phyloP scores from a whole-genome alignment of 2,329 filamentous ascomycete genomes.

The Gliomastix tumulicola region DNA sequence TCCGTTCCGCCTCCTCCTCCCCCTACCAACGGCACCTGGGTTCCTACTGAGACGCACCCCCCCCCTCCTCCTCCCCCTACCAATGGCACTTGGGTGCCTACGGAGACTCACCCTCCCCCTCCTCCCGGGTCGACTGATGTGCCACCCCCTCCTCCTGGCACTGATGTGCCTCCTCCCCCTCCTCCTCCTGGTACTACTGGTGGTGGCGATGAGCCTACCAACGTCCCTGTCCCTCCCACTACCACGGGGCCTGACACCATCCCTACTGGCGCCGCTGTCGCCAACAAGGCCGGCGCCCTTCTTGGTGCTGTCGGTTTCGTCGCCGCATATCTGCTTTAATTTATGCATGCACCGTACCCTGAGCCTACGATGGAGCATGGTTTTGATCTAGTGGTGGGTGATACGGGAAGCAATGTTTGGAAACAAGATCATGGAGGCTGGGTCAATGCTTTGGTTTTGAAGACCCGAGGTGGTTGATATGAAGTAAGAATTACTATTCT shows the following conservation, averaged over 20 bases:
- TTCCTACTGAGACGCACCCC: no score
- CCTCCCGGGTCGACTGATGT: no score
- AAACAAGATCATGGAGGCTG: no score
- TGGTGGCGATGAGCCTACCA: slow-evolving; percentile 11
- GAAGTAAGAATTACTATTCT: neutral
- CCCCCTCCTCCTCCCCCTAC: slow-evolving; percentile 3
- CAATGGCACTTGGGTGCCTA: neutral
- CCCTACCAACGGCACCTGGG: no score
- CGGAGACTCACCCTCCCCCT: neutral
- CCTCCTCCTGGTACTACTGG: slow-evolving; percentile 4
- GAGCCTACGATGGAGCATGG: neutral
- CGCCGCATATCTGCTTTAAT: slow-evolving; percentile 34
- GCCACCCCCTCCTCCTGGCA: neutral
- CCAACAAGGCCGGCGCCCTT: slow-evolving; percentile 22
- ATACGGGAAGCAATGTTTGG: no score
- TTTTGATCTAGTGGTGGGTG: no score
- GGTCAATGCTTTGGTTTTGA: no score
- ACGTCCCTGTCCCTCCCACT: slow-evolving; percentile 2
- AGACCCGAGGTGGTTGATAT: no score
- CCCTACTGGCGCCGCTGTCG: slow-evolving; percentile 17
- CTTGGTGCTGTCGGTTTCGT: slow-evolving; percentile 29
- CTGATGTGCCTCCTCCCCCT: neutral
- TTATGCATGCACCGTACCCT: no score
- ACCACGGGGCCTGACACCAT: slow-evolving; percentile 7
- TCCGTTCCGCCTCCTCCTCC: slow-evolving; percentile 3